phyloP scores from a whole-genome alignment of 257 asterid species.

The Solanum stenotomum region DNA sequence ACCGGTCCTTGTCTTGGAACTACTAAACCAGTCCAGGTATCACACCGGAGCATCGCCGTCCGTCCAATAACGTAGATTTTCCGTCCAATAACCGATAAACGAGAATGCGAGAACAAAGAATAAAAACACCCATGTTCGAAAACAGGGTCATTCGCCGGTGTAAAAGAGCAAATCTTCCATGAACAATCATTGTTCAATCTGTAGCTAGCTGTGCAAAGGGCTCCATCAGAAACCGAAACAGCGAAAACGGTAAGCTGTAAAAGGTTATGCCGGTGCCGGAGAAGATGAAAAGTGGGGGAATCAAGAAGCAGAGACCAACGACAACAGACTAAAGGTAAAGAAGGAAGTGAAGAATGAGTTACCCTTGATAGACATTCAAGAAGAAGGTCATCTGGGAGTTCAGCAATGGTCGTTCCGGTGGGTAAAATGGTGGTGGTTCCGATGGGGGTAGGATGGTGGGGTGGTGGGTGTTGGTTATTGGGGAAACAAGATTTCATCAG shows the following conservation, averaged over 20 bases:
- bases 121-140: constrained; percentile 19
- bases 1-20: constrained; percentile 46
- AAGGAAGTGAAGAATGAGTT: constrained; percentile 49
- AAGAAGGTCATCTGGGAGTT: constrained; percentile 77
- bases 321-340: constrained; percentile 71
- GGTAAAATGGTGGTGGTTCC: constrained; percentile 9
- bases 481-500: constrained; percentile 82
- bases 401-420: constrained; percentile 34
- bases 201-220: constrained; percentile 59
- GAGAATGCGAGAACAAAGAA: constrained; percentile 32
- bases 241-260: constrained; percentile 46
- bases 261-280: constrained; percentile 51
- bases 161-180: constrained; percentile 60
- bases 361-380: constrained; percentile 72
- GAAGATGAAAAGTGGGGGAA: constrained; percentile 44
- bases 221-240: constrained; percentile 42
- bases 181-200: constrained; percentile 21
- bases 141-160: neutral
- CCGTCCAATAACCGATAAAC: constrained; percentile 58
- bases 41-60: constrained; percentile 60
- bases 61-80: constrained; percentile 59
- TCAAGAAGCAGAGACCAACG: constrained; percentile 72
- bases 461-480: constrained; percentile 38
- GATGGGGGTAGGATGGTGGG: constrained; percentile 13
- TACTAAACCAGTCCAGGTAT: constrained; percentile 78